phyloP scores from a whole-genome alignment of 1,284 basidiomycete species.

The Rhizopogon parksii region DNA sequence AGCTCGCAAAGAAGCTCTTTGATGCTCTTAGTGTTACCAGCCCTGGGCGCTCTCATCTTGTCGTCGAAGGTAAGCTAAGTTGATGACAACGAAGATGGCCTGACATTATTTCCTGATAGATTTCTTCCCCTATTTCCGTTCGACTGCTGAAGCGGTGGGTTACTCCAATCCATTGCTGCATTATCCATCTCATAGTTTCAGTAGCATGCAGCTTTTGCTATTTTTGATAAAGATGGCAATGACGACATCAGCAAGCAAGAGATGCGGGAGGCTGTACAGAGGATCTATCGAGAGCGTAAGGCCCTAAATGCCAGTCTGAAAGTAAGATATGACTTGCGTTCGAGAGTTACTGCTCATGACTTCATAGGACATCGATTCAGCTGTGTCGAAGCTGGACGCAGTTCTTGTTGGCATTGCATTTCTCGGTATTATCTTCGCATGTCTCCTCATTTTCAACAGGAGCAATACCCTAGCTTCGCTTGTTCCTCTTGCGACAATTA shows the following conservation, averaged over 20 bases:
- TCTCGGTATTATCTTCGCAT: slow-evolving; percentile 63
- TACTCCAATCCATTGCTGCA: not conserved
- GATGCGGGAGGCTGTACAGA: slow-evolving; percentile 80
- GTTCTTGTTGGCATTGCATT: slow-evolving; percentile 61
- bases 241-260: slow-evolving; percentile 76
- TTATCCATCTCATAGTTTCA: slow-evolving; percentile 8
- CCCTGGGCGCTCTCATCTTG: slow-evolving; percentile 51
- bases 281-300: slow-evolving; percentile 77
- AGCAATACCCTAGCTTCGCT: slow-evolving; percentile 67
- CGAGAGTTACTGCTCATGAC: slow-evolving; percentile 2
- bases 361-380: slow-evolving; percentile 56
- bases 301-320: slow-evolving; percentile 66
- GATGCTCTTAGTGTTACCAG: slow-evolving; percentile 54
- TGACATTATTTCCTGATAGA: slow-evolving; percentile 32
- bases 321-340: slow-evolving; percentile 28
- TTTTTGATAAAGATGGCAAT: slow-evolving; percentile 82
- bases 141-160: slow-evolving; percentile 63
- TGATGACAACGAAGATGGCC: not conserved
- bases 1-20: slow-evolving; percentile 71
- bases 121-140: slow-evolving; percentile 73
- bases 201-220: slow-evolving; percentile 62
- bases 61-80: slow-evolving; percentile 51
- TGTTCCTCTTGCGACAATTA: slow-evolving; percentile 74
- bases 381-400: slow-evolving; percentile 70
- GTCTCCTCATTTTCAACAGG: slow-evolving; percentile 73